These are phyloP conservation scores for Hypoxylon subgilvum DNA, from an alignment of 495 filamentous ascomycete genomes.

Conservation along the genomic window DNA sequence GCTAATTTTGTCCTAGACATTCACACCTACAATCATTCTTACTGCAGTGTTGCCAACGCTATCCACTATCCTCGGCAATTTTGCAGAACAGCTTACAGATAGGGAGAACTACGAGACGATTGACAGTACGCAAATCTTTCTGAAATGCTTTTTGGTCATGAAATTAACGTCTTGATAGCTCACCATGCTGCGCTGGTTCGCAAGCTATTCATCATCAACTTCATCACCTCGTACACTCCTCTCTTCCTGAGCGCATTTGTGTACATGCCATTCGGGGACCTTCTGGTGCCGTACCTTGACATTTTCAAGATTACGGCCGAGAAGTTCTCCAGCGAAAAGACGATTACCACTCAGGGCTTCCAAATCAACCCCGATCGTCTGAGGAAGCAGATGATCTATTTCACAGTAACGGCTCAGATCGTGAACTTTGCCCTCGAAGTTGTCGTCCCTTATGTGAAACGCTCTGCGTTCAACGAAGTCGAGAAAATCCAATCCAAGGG, in stretches of 20 bases:
- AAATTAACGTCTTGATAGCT: constrained; percentile 36
- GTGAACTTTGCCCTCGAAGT: constrained; percentile 87
- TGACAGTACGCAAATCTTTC: constrained; percentile 52
- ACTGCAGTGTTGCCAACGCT: constrained; percentile 82
- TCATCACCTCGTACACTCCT: constrained; percentile 93
- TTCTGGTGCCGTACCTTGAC: constrained; percentile 88
- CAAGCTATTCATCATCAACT: constrained; percentile 95
- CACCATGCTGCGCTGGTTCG: constrained; percentile 82
- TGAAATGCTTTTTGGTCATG: background rate
- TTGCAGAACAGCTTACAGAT: constrained; percentile 81
- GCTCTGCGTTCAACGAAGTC: constrained; percentile 72
- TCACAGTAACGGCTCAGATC: constrained; percentile 93
- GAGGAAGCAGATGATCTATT: constrained; percentile 93
- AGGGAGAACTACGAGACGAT: constrained; percentile 92
- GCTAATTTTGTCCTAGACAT: constrained; percentile 66
- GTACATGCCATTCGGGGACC: constrained; percentile 89
- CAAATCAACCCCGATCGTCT: constrained; percentile 83
- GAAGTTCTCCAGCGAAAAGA: constrained; percentile 74
- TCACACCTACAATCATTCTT: constrained; percentile 84
- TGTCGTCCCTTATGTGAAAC: constrained; percentile 83
- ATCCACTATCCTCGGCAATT: constrained; percentile 71
- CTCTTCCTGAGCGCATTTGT: constrained; percentile 94
- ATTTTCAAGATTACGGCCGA: constrained; percentile 79
- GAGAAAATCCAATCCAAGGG: constrained; percentile 70
- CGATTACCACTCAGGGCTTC: constrained; percentile 71